A percentile compares a stretch with the other conserved stretches of the same genome.
These are phyloP conservation scores for Ophiostoma tasmaniense DNA, from an alignment of 2,329 filamentous ascomycete species.

Conservation along the genomic window DNA sequence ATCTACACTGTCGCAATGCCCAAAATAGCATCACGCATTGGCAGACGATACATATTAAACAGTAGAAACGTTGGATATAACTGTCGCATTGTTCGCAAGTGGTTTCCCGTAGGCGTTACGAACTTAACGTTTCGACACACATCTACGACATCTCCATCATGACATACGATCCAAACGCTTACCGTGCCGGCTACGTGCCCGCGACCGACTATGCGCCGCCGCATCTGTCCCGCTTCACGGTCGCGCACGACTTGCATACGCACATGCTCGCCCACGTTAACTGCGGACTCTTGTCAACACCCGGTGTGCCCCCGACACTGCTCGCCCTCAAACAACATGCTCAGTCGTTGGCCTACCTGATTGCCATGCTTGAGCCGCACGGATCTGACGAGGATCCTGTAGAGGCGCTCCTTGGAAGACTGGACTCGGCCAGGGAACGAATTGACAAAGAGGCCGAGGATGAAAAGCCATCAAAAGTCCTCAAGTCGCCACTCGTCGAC, in stretches of 20 bases:
- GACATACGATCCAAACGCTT: conserved; percentile 15
- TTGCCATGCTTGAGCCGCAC: conserved; percentile 37
- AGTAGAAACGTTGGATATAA: not conserved
- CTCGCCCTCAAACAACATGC: conserved; percentile 51
- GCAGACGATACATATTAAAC: not conserved
- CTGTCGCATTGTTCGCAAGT: not conserved
- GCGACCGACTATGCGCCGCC: conserved; percentile 35
- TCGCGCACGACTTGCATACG: conserved; percentile 26
- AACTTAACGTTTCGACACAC: not conserved
- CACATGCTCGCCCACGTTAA: conserved; percentile 41
- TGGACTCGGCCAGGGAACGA: not conserved
- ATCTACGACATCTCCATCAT: not conserved
- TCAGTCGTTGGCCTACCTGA: conserved; percentile 47
- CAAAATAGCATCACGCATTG: not conserved
- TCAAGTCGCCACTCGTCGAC: not conserved
- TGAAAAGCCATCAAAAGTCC: not conserved
- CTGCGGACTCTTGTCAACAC: conserved; percentile 49
- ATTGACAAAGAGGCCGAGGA: not conserved
- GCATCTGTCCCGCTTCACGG: conserved; percentile 33
- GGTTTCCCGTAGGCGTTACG: not conserved
- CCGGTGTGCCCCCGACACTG: conserved; percentile 44
- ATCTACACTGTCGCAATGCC: not conserved
- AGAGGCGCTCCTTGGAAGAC: conserved; percentile 1
- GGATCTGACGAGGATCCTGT: conserved; percentile 13
- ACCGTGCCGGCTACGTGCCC: conserved; percentile 24